Evolutionary conservation across 441 rosid genomes (phyloP).

Genomic region (Rhodomyrtus psidioides): DNA sequence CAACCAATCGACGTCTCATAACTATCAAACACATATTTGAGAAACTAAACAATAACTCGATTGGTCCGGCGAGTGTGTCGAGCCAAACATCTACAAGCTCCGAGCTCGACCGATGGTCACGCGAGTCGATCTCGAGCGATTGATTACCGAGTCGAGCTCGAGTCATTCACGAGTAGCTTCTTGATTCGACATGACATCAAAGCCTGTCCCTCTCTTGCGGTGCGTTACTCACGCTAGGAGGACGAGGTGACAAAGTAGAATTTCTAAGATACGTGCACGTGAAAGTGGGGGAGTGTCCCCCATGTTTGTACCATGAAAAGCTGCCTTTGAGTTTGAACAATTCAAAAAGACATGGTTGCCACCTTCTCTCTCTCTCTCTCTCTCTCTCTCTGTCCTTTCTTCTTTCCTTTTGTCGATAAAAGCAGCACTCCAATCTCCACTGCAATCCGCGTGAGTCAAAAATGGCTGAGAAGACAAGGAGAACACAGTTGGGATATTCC

Average conservation of each 20-base stretch:
- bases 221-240: not conserved
- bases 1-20: not conserved
- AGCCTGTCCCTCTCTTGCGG: not conserved
- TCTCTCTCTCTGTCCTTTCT: not conserved
- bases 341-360: not conserved
- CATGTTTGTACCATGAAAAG: not conserved
- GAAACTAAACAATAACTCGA: not conserved
- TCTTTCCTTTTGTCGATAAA: not conserved
- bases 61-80: fast-evolving
- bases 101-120: not conserved
- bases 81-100: not conserved
- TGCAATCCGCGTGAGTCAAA: not conserved
- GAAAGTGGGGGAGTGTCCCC: not conserved
- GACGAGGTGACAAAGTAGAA: not conserved
- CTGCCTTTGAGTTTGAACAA: not conserved
- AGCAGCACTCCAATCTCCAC: not conserved
- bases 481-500: not conserved
- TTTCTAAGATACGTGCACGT: not conserved
- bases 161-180: not conserved
- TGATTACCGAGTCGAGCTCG: not conserved
- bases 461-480: not conserved
- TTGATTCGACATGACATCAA: not conserved
- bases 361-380: not conserved
- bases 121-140: not conserved
- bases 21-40: not conserved